A percentile compares a stretch with the other conserved stretches of the same genome.
Conservation (phyloP, 495 filamentous ascomycete genomes). For the Xanthoparmelia taractica region DNA sequence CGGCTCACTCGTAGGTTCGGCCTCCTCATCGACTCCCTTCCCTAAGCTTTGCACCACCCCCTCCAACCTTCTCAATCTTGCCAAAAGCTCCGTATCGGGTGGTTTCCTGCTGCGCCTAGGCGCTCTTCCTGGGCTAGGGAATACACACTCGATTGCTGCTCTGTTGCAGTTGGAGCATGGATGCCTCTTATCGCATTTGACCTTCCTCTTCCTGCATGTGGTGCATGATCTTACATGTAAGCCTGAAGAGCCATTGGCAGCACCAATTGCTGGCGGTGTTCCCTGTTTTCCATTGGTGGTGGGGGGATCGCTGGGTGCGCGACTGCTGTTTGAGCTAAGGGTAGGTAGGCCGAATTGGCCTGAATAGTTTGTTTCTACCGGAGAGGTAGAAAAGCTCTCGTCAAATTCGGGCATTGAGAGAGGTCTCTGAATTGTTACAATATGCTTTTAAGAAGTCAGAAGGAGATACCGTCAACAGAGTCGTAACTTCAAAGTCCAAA, state of each 20-base stretch:
- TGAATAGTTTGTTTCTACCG: slow-evolving; percentile 12
- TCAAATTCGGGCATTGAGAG: slow-evolving; percentile 8
- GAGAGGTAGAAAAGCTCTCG: slow-evolving; percentile 16
- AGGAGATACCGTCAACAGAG: neutral
- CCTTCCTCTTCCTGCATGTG: slow-evolving; percentile 76
- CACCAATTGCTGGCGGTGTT: slow-evolving; percentile 6
- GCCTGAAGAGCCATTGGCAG: slow-evolving; percentile 6
- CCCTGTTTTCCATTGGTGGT: slow-evolving; percentile 7
- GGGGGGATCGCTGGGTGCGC: slow-evolving; percentile 16
- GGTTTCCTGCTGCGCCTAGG: slow-evolving; percentile 59
- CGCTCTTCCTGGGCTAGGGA: slow-evolving; percentile 74
- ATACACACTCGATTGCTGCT: slow-evolving; percentile 72
- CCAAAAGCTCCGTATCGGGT: slow-evolving; percentile 69
- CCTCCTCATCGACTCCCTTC: slow-evolving; percentile 37
- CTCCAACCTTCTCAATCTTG: slow-evolving; percentile 69
- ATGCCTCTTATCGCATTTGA: slow-evolving; percentile 75
- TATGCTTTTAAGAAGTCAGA: neutral
- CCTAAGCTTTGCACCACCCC: slow-evolving; percentile 68
- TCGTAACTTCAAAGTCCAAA: neutral
- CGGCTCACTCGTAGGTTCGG: slow-evolving; percentile 11
- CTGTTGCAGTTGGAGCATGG: slow-evolving; percentile 81
- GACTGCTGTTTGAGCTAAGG: slow-evolving; percentile 2
- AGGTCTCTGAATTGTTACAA: neutral
- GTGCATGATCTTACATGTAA: slow-evolving; percentile 67
- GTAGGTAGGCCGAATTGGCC: neutral